phyloP scores from a whole-genome alignment of 805 yeast species.

The Ogataea pini region DNA sequence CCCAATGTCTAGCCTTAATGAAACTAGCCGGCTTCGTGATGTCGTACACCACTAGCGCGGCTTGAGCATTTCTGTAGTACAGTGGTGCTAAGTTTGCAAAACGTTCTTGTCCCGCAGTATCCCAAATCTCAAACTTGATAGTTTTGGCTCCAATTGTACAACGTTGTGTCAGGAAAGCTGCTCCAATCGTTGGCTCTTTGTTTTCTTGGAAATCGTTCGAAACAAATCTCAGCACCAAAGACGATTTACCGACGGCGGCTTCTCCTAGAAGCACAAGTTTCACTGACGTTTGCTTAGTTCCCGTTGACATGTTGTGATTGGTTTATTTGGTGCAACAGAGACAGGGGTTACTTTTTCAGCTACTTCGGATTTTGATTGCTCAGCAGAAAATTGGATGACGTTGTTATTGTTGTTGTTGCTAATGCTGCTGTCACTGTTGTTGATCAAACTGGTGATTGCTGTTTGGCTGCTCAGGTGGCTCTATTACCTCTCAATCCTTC shows the following conservation, averaged over 20 bases:
- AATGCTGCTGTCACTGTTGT: not conserved
- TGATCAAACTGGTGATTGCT: not conserved
- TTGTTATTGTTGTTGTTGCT: not conserved
- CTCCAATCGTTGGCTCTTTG: slow-evolving; percentile 97
- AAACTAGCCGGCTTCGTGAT: slow-evolving; percentile 93
- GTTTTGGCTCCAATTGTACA: slow-evolving; percentile 84
- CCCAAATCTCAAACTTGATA: slow-evolving; percentile 93
- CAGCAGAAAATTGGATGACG: not conserved
- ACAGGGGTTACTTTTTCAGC: not conserved
- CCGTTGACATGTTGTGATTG: slow-evolving; percentile 24
- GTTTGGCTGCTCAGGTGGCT: not conserved
- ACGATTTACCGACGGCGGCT: slow-evolving; percentile 97
- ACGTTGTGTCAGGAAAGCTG: slow-evolving; percentile 93
- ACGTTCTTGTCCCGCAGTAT: slow-evolving; percentile 97
- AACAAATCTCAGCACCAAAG: slow-evolving; percentile 88
- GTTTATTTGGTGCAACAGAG: slow-evolving; percentile 1
- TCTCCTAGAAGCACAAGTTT: slow-evolving; percentile 92
- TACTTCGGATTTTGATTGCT: not conserved
- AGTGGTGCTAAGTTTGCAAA: slow-evolving; percentile 95
- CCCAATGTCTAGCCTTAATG: slow-evolving; percentile 98
- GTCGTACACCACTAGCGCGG: slow-evolving; percentile 94
- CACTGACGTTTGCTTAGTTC: slow-evolving; percentile 58
- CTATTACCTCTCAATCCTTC: not conserved
- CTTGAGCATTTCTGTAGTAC: slow-evolving; percentile 97
- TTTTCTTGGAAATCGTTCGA: slow-evolving; percentile 95